phyloP scores from a whole-genome alignment of 805 yeast species.

The Ogataea haglerorum region DNA sequence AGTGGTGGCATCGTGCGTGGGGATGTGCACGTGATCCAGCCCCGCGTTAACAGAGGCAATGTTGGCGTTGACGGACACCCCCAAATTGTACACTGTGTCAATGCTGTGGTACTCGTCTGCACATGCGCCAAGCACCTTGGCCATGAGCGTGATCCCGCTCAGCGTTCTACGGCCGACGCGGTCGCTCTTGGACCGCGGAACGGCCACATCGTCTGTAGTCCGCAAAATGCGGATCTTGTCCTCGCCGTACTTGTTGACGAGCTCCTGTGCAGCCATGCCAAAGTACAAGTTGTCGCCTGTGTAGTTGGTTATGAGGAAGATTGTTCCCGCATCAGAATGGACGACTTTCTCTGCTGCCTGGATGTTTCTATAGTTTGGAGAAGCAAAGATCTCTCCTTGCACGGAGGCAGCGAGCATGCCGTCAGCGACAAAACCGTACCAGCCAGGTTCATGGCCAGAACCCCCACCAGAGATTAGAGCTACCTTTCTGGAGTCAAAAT shows the following conservation, averaged over 20 bases:
- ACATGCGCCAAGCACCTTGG: conserved; percentile 35
- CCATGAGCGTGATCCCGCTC: conserved; percentile 33
- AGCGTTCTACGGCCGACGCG: conserved; percentile 38
- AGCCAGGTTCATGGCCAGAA: conserved; percentile 43
- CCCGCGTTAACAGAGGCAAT: conserved; percentile 38
- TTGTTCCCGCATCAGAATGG: conserved; percentile 35
- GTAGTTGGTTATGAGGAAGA: conserved; percentile 36
- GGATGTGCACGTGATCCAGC: conserved; percentile 37
- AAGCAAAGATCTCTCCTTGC: conserved; percentile 42
- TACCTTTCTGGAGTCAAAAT: conserved; percentile 27
- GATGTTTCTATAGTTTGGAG: conserved; percentile 38
- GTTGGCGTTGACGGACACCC: conserved; percentile 26
- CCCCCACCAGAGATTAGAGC: conserved; percentile 41
- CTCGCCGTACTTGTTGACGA: conserved; percentile 31
- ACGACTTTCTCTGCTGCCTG: conserved; percentile 36
- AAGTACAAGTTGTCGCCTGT: conserved; percentile 39
- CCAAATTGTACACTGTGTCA: conserved; percentile 30
- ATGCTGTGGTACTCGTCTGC: conserved; percentile 26
- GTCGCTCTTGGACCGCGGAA: conserved; percentile 29
- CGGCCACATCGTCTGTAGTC: conserved; percentile 36
- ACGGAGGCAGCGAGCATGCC: conserved; percentile 40
- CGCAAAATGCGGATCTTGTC: conserved; percentile 32
- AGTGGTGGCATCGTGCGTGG: conserved; percentile 29
- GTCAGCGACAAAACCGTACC: conserved; percentile 38
- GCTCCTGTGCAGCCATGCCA: conserved; percentile 39